Conservation (phyloP, 805 yeast genomes). For the Wickerhamomyces strasburgensis region DNA sequence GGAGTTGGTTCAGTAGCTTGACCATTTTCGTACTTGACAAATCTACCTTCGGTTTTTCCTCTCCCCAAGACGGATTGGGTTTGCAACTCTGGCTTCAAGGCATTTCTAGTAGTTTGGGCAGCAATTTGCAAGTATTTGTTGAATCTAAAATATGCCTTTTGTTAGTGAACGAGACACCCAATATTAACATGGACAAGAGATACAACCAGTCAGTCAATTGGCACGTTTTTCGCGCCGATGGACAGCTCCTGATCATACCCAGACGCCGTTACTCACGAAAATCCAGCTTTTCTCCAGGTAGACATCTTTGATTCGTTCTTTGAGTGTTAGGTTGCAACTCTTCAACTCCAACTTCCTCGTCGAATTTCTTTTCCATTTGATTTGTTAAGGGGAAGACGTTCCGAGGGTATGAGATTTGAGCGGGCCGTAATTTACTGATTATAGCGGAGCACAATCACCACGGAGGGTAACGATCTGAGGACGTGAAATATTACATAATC, state of each 20-base stretch:
- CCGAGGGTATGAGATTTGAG: too few relatives aligned
- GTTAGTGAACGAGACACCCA: too few relatives aligned
- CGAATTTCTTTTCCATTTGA: too few relatives aligned
- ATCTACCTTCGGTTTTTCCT: slow-evolving; percentile 69
- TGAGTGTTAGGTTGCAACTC: not conserved
- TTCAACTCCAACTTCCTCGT: not conserved
- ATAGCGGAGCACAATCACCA: too few relatives aligned
- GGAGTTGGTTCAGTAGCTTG: slow-evolving; percentile 33
- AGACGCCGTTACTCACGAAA: slow-evolving; percentile 49
- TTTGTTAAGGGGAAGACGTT: too few relatives aligned
- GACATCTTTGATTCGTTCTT: slow-evolving; percentile 43
- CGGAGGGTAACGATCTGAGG: too few relatives aligned
- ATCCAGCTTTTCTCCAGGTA: slow-evolving; percentile 63
- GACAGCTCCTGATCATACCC: too few relatives aligned
- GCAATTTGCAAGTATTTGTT: slow-evolving; percentile 89
- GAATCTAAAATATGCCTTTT: slow-evolving; percentile 50
- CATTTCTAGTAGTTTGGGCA: slow-evolving; percentile 81
- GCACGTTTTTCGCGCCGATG: too few relatives aligned
- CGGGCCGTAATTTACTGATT: too few relatives aligned
- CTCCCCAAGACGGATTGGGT: slow-evolving; percentile 65
- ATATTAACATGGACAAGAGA: too few relatives aligned
- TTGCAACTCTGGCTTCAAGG: slow-evolving; percentile 83
- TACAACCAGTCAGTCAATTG: too few relatives aligned
- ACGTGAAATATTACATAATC: too few relatives aligned
- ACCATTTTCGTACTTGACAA: slow-evolving; percentile 70